A percentile compares a stretch with the other conserved stretches of the same genome.
phyloP scores from a whole-genome alignment of 495 filamentous ascomycete genomes.

The Alectoria sarmentosa region DNA sequence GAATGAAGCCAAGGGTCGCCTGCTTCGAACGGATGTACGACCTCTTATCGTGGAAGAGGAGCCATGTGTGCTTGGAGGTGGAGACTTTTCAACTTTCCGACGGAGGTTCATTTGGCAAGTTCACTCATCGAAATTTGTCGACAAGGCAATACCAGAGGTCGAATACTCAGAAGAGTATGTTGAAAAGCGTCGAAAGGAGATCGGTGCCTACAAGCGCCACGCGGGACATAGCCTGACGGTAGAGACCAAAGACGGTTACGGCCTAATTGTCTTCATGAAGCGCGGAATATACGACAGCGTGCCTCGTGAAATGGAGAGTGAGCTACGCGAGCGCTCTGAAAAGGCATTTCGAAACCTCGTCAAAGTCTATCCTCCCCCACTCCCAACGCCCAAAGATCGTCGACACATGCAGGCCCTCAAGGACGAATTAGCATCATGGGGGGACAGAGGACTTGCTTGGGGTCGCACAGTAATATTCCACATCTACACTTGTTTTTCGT shows the following conservation, averaged over 20 bases:
- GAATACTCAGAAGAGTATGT: background rate
- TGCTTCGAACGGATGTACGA: background rate
- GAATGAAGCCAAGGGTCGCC: background rate
- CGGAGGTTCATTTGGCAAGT: constrained; percentile 1
- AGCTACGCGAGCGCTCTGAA: background rate
- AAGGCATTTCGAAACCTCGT: background rate
- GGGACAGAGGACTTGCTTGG: background rate
- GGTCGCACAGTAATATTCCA: constrained; percentile 3
- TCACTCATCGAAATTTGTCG: background rate
- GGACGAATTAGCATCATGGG: background rate
- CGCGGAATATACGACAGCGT: constrained; percentile 3
- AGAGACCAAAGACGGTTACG: constrained; percentile 5
- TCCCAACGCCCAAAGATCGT: background rate
- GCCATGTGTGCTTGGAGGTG: background rate
- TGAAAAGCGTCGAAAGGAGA: background rate
- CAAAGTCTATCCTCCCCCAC: constrained; percentile 1
- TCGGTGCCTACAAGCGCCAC: background rate
- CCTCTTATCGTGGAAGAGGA: background rate
- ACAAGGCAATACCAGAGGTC: background rate
- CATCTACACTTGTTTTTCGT: too few species aligned
- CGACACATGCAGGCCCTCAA: background rate
- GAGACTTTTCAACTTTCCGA: background rate
- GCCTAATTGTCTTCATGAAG: constrained; percentile 4
- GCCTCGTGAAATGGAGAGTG: background rate
- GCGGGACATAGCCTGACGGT: background rate